Evolutionary conservation across 164 flowering plant species (phyloP).

Genomic region (Platanus orientalis): DNA sequence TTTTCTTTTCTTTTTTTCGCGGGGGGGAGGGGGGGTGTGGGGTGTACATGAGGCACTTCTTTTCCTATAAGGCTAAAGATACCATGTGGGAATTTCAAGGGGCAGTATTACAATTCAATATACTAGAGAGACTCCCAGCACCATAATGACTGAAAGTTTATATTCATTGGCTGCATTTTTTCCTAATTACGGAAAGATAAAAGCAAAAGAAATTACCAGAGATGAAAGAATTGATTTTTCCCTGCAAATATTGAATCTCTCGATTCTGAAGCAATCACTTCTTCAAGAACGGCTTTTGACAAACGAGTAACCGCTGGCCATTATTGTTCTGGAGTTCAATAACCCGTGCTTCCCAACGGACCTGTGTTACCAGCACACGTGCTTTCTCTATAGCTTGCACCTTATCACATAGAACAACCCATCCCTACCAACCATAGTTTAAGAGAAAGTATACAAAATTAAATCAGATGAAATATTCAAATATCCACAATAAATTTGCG

Average conservation of each 20-base stretch:
- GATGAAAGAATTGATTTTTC: not conserved
- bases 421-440: slow-evolving; percentile 51
- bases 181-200: not conserved
- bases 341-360: slow-evolving; percentile 94
- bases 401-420: slow-evolving; percentile 78
- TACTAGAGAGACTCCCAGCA: not conserved
- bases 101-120: too few species aligned
- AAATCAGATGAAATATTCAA: too few species aligned
- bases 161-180: not conserved
- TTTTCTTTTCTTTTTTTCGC: too few species aligned
- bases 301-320: slow-evolving; percentile 83
- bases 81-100: too few species aligned
- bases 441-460: too few species aligned
- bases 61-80: too few species aligned
- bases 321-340: slow-evolving; percentile 84
- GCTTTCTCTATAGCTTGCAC: slow-evolving; percentile 70
- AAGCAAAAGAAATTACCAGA: slow-evolving; percentile 11
- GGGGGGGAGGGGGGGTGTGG: too few species aligned
- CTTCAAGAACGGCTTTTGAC: slow-evolving; percentile 88
- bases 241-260: slow-evolving; percentile 3
- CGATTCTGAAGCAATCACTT: slow-evolving; percentile 39
- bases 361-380: slow-evolving; percentile 55
- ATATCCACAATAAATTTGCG: too few species aligned
- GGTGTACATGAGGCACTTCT: too few species aligned
- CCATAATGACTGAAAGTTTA: not conserved